phyloP scores from a whole-genome alignment of 768 basidiomycete species.

The Hortiboletus flavorubellus region DNA sequence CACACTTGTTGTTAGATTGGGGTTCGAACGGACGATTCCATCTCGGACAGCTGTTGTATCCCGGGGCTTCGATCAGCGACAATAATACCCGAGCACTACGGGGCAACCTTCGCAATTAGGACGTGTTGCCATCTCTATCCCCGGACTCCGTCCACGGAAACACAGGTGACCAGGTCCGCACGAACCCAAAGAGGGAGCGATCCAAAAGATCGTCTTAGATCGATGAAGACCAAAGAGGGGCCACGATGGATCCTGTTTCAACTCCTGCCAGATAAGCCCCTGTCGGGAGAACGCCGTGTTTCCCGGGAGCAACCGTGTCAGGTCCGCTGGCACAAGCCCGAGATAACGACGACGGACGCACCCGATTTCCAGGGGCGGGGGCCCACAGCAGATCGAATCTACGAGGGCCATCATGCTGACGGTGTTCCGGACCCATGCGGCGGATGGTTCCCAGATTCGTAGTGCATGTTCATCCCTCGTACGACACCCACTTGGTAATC shows the following conservation, averaged over 20 bases:
- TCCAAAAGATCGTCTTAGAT: slow-evolving; percentile 1
- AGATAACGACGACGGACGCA: not conserved
- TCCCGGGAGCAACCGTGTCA: not conserved
- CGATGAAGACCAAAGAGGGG: not conserved
- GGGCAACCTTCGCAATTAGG: not conserved
- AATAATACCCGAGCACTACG: not conserved
- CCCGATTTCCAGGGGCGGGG: not conserved
- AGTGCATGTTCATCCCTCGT: not conserved
- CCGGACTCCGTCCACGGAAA: not conserved
- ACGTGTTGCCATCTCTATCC: not conserved
- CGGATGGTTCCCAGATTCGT: not conserved
- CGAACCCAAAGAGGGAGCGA: not conserved
- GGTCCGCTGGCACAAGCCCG: not conserved
- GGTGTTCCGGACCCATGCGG: slow-evolving; percentile 3
- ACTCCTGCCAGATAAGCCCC: slow-evolving; percentile 8
- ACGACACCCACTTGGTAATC: slow-evolving; percentile 5
- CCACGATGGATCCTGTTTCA: slow-evolving; percentile 1
- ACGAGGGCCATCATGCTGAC: not conserved
- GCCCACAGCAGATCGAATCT: not conserved
- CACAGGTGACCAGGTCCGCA: not conserved
- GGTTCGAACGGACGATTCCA: not conserved
- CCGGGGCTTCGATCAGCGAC: not conserved
- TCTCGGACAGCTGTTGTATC: not conserved
- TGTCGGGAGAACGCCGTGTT: not conserved
- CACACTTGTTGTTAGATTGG: not conserved